Evolutionary conservation across 331 rosid species (phyloP), one percentile per base, ranked within the genome.

Genomic region (Malus hybrid): DNA sequence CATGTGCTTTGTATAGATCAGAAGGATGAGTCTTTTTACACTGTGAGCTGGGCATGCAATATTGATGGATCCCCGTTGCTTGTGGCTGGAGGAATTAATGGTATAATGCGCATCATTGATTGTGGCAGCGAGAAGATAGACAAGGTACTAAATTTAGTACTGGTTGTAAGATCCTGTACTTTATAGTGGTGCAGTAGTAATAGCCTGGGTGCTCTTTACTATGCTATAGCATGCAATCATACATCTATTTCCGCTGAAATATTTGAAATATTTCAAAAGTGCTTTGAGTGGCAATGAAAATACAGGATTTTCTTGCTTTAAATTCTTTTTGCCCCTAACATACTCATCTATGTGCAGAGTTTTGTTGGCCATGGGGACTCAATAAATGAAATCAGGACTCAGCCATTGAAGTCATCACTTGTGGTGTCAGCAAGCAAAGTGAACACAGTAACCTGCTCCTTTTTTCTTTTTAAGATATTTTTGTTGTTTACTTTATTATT

Each of bases 21-120:
- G 99, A 95, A 92, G 97, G 96, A 94, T 76, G 99, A 92, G 81
- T 90, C 99, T 36, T 95, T 95, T 83, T 95, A 90, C 90, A 85
- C 96, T 61, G 92, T 88, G 72, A 86, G 96, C 75, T 94, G 97
- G 99, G 97, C 99, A 16, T 87, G 93, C 81, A 77, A 78, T 59
- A 65, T 65, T 10, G 87, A 92, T 75, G 97, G 99, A 69, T 67
- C 79, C 59, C 97, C 99, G 0, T 73, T 84, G 80, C 85, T 87
- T 46, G 96, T 92, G 78, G 97, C 96, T 66, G 99, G 97, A 77
- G 99, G 99, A 82, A 75, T 88, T 85, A 92, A 89, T 72, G 99
- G 97, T 64, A 69, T 90, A 77, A 83, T 95, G 32, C 93, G 93
- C 54, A 87, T 90, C 78, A 86, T 95, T 63, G 97, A 95, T 84